Percentiles rank a stretch among this genome's conserved stretches.
phyloP scores from a whole-genome alignment of 345 rosid genomes.

The Capsella bursapastoris region DNA sequence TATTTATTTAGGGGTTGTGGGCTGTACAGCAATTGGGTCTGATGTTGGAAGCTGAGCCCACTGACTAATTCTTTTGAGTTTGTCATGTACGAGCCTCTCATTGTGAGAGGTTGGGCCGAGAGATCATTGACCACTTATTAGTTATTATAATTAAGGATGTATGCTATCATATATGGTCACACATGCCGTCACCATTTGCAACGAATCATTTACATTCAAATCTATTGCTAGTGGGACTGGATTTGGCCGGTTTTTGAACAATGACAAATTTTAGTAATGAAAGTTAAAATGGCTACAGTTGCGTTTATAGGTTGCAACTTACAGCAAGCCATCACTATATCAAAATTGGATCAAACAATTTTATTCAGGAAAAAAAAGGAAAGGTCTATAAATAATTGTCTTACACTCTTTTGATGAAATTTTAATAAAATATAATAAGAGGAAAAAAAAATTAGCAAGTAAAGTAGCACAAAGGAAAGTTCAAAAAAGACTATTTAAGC shows the following conservation, averaged over 20 bases:
- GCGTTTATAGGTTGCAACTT: not conserved
- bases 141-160: not conserved
- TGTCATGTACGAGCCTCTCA: not conserved
- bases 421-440: not conserved
- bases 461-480: conserved; percentile 10
- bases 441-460: not conserved
- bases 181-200: not conserved
- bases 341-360: not conserved
- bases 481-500: conserved; percentile 33
- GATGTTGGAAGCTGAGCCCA: not conserved
- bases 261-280: not conserved
- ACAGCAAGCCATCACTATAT: conserved; percentile 6
- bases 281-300: not conserved
- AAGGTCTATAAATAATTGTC: not conserved
- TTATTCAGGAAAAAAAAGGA: not conserved
- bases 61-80: not conserved
- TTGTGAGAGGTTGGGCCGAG: not conserved
- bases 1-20: not conserved
- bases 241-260: conserved; percentile 6
- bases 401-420: conserved; percentile 2
- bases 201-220: not conserved
- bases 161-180: not conserved
- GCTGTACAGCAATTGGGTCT: conserved; percentile 12
- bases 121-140: not conserved
- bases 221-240: not conserved